These are phyloP conservation scores for Naegleria lovaniensis DNA, from an alignment of 208 protist genomes.

Conservation along the genomic window DNA sequence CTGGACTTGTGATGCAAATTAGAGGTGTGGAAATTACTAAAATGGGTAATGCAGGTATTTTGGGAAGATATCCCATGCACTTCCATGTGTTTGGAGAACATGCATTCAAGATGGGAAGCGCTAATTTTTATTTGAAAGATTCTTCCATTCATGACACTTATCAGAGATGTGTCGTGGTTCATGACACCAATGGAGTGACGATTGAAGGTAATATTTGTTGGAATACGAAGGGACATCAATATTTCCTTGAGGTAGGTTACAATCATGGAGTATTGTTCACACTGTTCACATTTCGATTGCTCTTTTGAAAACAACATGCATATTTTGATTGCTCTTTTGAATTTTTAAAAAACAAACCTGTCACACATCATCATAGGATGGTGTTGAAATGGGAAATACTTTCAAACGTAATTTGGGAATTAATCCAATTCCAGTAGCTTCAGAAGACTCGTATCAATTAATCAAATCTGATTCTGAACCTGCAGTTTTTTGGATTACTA, in stretches of 20 bases:
- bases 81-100: not conserved
- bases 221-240: not conserved
- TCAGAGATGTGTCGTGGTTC: constrained; percentile 6
- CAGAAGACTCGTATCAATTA: not conserved
- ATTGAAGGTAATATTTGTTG: not conserved
- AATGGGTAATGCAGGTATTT: not conserved
- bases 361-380: not conserved
- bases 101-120: not conserved
- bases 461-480: not conserved
- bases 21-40: not conserved
- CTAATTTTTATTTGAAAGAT: not conserved
- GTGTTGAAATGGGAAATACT: not conserved
- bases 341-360: too few species aligned
- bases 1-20: not conserved
- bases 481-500: not conserved
- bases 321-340: too few species aligned
- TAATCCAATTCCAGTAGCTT: not conserved
- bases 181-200: not conserved
- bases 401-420: not conserved
- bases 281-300: too few species aligned
- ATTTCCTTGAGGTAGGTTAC: not conserved
- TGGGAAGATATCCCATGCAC: not conserved
- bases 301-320: too few species aligned
- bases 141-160: not conserved
- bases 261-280: too few species aligned